Percentiles rank a stretch among this genome's conserved stretches.
These are phyloP conservation scores for Parathielavia hyrcaniae DNA, from an alignment of 495 filamentous ascomycete genomes.

Conservation along the genomic window DNA sequence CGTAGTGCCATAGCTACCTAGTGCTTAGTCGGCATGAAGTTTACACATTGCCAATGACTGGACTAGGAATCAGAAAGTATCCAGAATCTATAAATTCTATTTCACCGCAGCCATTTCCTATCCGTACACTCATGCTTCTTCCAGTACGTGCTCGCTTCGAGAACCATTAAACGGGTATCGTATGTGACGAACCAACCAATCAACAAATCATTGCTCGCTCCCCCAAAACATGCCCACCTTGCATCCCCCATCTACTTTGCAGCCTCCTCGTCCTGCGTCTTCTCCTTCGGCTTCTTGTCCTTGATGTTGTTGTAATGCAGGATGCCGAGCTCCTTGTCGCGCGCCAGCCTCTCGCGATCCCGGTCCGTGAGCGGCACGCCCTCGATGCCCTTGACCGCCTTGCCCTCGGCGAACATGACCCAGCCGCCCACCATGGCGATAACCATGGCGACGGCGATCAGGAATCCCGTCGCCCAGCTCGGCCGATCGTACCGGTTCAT, in stretches of 20 bases:
- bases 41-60: too few relatives aligned
- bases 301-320: constrained; percentile 51
- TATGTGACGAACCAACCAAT: neutral
- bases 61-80: neutral
- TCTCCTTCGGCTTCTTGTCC: constrained; percentile 44
- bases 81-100: neutral
- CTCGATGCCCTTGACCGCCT: constrained; percentile 59
- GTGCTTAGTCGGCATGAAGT: too few relatives aligned
- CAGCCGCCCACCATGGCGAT: constrained; percentile 63
- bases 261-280: constrained; percentile 22
- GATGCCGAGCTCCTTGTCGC: constrained; percentile 46
- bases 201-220: neutral
- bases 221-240: neutral
- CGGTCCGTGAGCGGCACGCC: constrained; percentile 48
- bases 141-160: neutral
- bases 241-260: constrained; percentile 6
- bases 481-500: constrained; percentile 64
- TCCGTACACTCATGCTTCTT: neutral
- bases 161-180: constrained; percentile 9
- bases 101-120: too few relatives aligned
- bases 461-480: constrained; percentile 65
- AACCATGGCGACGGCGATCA: constrained; percentile 63
- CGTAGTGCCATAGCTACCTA: too few relatives aligned
- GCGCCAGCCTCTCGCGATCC: constrained; percentile 41
- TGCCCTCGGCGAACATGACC: constrained; percentile 60